Evolutionary conservation across 371 early-diverging fungal genomes (phyloP), one percentile per base, ranked within the genome.

Genomic region (Actinomortierella ambigua): DNA sequence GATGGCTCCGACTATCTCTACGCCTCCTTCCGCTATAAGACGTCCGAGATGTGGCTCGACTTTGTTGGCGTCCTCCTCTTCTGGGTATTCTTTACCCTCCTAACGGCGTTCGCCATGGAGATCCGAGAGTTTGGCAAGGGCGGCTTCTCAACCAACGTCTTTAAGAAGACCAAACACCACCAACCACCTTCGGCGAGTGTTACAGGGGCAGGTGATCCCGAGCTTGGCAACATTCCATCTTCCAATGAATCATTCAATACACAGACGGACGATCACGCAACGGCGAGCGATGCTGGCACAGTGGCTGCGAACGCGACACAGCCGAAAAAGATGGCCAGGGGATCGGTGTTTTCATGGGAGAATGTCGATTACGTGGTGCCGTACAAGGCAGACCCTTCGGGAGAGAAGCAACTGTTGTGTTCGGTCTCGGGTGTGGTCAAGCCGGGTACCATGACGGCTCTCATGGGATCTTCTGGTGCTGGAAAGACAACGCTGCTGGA

Each of bases 391-490:
- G 60, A 50, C 47, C 61, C 61, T 8, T 55, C 53, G 44, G 64
- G 64, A 8, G 28, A 65, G 55, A 60, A 48, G 23, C 65, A 69
- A 53, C 57, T 78, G 15, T 50, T 83, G 48, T 49, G 51, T 34
- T 34, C 64, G 13, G 53, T 81, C 51, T 53, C 61, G 15, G 66
- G 73, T n/a, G 40, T 42, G 11, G 68, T 87, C 58, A 79, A 80
- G 53, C 84, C 86, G 1, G 89, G 89, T 41, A 81, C 81, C 28
- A 69, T 90, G 63, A 83, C 86, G n/a, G 95, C 93, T 8, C 68
- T 94, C 15, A 88, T 94, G 88, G 93, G 93, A 24, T 82, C 88
- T 3, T 87, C 88, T 44, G 93, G 93, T 57, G 88, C 90, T 46
- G 95, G 95, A 29, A 95, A 95, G 75, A 90, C 93, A 0, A 90